A percentile compares a stretch with the other conserved stretches of the same genome.
phyloP scores from a whole-genome alignment of 768 basidiomycete genomes.

The Boletus speciosus region DNA sequence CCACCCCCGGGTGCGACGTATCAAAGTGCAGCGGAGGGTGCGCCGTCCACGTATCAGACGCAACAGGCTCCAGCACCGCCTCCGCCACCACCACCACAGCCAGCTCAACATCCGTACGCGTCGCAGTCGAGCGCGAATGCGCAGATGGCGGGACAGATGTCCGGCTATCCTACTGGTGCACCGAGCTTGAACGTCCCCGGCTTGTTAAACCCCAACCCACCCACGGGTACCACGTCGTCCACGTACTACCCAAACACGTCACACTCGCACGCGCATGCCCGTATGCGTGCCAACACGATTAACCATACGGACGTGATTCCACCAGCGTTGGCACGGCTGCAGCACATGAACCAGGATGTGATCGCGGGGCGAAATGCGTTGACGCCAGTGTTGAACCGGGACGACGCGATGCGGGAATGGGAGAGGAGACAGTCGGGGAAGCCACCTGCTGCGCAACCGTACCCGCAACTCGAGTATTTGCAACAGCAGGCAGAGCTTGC shows the following conservation, averaged over 20 bases:
- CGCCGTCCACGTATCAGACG: constrained; percentile 17
- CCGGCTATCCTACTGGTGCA: constrained; percentile 17
- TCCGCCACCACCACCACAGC: constrained; percentile 24
- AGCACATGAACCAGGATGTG: constrained; percentile 85
- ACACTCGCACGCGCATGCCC: constrained; percentile 37
- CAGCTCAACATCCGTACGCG: constrained; percentile 23
- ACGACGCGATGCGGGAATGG: constrained; percentile 96
- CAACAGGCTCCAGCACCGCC: constrained; percentile 27
- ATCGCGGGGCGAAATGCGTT: constrained; percentile 71
- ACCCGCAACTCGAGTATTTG: constrained; percentile 86
- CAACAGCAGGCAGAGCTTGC: constrained; percentile 92
- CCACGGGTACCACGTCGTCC: constrained; percentile 42
- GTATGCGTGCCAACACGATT: constrained; percentile 88
- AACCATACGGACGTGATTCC: constrained; percentile 87
- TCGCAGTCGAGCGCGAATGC: constrained; percentile 23
- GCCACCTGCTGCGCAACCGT: constrained; percentile 65
- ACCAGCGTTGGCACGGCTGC: constrained; percentile 84
- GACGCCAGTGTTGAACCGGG: constrained; percentile 91
- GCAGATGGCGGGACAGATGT: constrained; percentile 20
- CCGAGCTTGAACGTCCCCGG: constrained; percentile 20
- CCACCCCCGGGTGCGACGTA: constrained; percentile 17
- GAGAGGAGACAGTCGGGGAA: constrained; percentile 83
- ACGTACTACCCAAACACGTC: constrained; percentile 56
- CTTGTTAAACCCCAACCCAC: constrained; percentile 44
- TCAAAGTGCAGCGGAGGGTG: constrained; percentile 18